Conservation (phyloP, 176 grass and related monocot genomes). For the Musa troglodytarum region DNA sequence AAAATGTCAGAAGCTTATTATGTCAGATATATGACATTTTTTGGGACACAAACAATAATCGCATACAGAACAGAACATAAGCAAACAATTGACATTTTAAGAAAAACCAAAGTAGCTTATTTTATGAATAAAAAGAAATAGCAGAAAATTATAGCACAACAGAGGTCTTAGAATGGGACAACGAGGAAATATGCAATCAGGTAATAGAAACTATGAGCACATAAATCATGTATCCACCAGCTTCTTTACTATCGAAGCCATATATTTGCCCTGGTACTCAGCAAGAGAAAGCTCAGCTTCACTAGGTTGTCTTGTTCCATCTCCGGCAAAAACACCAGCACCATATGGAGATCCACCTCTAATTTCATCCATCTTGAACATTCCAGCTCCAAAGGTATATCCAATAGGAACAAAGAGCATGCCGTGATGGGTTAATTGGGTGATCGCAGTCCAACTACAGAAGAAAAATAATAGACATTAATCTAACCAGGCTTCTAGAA, state of each 20-base stretch:
- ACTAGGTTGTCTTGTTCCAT: background rate
- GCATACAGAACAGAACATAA: background rate
- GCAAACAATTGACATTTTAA: background rate
- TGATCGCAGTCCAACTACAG: background rate
- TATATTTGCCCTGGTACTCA: background rate
- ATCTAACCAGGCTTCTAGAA: background rate
- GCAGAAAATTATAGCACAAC: too few species aligned
- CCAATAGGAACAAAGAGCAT: background rate
- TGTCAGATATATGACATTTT: background rate
- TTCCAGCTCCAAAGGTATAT: constrained; percentile 1
- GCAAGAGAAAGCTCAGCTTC: background rate
- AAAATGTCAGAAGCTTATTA: background rate
- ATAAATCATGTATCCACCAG: background rate
- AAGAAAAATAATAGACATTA: background rate
- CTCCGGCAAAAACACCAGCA: background rate
- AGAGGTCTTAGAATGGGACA: background rate
- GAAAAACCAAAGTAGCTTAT: background rate
- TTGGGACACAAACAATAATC: background rate
- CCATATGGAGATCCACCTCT: constrained; percentile 3
- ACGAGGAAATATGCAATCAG: background rate
- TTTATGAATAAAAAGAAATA: background rate
- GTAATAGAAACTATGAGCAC: background rate
- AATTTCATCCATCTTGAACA: constrained; percentile 1
- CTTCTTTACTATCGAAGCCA: background rate
- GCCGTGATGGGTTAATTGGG: background rate